These are phyloP conservation scores for Fusarium sarcochroum DNA, from an alignment of 2,329 filamentous ascomycete species.

Conservation along the genomic window DNA sequence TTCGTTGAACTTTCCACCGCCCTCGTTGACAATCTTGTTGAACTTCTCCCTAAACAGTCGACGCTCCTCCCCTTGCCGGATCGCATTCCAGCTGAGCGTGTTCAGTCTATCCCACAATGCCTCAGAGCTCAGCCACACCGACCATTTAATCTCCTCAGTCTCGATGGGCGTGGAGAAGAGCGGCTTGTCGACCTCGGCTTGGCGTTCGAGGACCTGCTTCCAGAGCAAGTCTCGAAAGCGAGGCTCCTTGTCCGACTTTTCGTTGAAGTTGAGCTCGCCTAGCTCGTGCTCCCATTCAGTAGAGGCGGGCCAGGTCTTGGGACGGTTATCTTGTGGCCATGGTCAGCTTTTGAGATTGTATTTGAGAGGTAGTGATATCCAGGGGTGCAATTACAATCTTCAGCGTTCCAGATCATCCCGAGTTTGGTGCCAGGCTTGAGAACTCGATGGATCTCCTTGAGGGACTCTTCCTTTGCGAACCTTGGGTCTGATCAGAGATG, in stretches of 20 bases:
- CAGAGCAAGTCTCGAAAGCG: conserved; percentile 77
- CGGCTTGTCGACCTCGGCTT: conserved; percentile 62
- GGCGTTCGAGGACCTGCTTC: conserved; percentile 74
- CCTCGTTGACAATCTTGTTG: conserved; percentile 66
- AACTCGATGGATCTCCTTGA: conserved; percentile 77
- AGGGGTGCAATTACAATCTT: conserved; percentile 69
- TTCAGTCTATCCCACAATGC: conserved; percentile 74
- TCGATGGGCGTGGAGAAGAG: conserved; percentile 74
- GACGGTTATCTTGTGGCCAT: conserved; percentile 71
- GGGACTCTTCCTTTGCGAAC: conserved; percentile 75
- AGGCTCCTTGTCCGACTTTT: conserved; percentile 68
- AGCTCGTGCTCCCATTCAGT: conserved; percentile 74
- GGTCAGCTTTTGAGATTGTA: neutral
- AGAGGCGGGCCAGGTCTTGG: conserved; percentile 66
- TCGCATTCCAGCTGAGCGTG: conserved; percentile 77
- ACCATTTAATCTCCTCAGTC: conserved; percentile 57
- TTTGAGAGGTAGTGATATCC: neutral
- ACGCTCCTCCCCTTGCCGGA: conserved; percentile 66
- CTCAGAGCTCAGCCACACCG: conserved; percentile 70
- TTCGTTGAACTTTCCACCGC: conserved; percentile 70
- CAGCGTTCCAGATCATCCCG: conserved; percentile 81
- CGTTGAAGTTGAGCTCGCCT: conserved; percentile 69
- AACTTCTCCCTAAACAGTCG: conserved; percentile 64
- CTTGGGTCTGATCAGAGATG: conserved; percentile 54
- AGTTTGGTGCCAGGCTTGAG: conserved; percentile 72